Base-by-base conservation (phyloP, 2,329 filamentous ascomycete genomes). In the Didymella exigua region DNA sequence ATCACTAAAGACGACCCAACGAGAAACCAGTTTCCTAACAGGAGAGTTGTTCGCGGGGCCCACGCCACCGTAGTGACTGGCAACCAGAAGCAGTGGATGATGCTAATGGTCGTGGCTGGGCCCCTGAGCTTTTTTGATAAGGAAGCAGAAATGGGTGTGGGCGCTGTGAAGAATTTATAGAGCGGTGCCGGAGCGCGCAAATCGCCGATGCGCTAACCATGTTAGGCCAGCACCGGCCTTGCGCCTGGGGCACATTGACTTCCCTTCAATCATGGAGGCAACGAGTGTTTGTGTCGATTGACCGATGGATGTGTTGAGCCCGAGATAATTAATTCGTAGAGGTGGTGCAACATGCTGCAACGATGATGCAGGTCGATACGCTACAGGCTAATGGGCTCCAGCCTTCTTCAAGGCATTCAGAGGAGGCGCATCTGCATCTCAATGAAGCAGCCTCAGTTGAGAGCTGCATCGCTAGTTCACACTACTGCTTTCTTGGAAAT, bases 11-110 rank as follows among this genome's bases (percentile, higher is more conserved):
- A 86, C 78, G 83, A 88, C 84, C 77, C 84, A 68, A 83, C 84
- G 85, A 82, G 81, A 81, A 79, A 77, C 78, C 81, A 85, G 87
- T 85, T 89, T 89, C 86, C 86, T 89, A 87, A 68, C 66, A 75
- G 77, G 77, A 76, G 72, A 73, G 58, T 85, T 78, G 56, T 75
- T 89, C 86, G 88, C 78, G 84, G 84, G 84, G 85, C 78, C 84
- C 83, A 81, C 80, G 77, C 80, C 80, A 79, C 78, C 78, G 75
- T 66, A 75, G 77, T 77, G 80, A 82, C 86, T 88, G 86, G 86
- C 86, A 89, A 88, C 85, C 83, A 80, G 67, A 79, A 84, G 85
- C 81, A 75, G 76, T 75, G 74, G 73, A 76, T 77, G 78, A 81
- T 84, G 82, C 66, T 69, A 62, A 81, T 78, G 83, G 85, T 88